Percentiles rank a stretch among this genome's conserved stretches.
Conservation (phyloP, 768 basidiomycete species). For the Leccinum olivaceopallidum region DNA sequence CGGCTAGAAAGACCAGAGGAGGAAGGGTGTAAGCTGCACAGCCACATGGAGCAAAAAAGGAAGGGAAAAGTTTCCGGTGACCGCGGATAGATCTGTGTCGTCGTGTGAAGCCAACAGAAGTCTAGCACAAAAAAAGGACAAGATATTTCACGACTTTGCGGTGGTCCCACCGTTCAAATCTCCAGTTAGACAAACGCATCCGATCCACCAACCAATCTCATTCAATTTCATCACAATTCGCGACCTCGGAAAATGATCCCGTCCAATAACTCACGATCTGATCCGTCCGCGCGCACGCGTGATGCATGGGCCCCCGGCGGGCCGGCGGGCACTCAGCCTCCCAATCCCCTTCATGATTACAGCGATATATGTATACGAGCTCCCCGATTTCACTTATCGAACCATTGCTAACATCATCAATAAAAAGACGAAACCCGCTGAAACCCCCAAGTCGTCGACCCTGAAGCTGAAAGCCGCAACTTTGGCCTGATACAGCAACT, state of each 20-base stretch:
- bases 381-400: background rate
- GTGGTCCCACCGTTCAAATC: too few relatives aligned
- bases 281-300: background rate
- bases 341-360: background rate
- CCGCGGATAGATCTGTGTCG: background rate
- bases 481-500: background rate
- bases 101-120: background rate
- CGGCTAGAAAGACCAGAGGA: background rate
- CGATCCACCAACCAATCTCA: background rate
- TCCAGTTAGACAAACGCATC: background rate
- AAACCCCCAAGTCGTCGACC: background rate
- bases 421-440: background rate
- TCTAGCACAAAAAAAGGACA: background rate
- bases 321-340: background rate
- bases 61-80: background rate
- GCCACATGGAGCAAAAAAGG: background rate
- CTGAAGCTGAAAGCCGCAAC: background rate
- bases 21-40: background rate
- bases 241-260: background rate
- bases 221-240: background rate
- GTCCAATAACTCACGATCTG: background rate
- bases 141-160: background rate
- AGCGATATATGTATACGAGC: background rate
- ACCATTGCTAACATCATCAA: background rate
- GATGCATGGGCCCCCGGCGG: background rate